phyloP scores from a whole-genome alignment of 345 rosid species.

The Syzygium jambos region DNA sequence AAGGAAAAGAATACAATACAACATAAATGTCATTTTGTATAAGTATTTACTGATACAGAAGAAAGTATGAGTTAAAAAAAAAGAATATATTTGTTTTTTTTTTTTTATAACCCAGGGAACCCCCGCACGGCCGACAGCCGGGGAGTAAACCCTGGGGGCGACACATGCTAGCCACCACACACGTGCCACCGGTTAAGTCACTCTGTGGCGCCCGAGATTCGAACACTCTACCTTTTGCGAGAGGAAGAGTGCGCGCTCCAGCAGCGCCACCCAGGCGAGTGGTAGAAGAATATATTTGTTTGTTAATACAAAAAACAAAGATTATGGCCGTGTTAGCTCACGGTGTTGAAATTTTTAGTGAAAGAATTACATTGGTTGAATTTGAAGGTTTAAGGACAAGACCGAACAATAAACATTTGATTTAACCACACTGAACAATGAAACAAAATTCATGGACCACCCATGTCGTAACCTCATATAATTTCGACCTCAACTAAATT shows the following conservation, averaged over 20 bases:
- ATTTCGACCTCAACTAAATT: not conserved
- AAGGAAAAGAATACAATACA: not conserved
- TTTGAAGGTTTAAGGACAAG: not conserved
- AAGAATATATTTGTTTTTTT: not conserved
- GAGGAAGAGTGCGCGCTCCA: too few relatives aligned
- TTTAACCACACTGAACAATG: rapidly evolving
- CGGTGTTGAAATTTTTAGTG: not conserved
- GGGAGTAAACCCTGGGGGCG: too few relatives aligned
- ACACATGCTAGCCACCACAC: too few relatives aligned
- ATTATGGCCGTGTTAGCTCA: not conserved
- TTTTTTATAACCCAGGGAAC: too few relatives aligned
- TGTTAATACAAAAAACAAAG: not conserved
- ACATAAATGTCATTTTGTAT: not conserved
- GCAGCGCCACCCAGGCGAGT: too few relatives aligned
- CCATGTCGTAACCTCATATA: not conserved
- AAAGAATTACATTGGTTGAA: not conserved
- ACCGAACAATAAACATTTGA: rapidly evolving
- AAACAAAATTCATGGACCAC: not conserved
- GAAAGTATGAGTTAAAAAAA: not conserved
- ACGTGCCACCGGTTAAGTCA: too few relatives aligned
- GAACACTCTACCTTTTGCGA: too few relatives aligned
- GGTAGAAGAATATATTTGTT: not conserved
- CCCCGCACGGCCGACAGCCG: too few relatives aligned
- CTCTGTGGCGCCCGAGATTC: too few relatives aligned
- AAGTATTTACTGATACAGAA: not conserved